Percentiles rank a stretch among this genome's conserved stretches.
These are phyloP conservation scores for Quercus ilex DNA, from an alignment of 306 rosid genomes.

Conservation along the genomic window DNA sequence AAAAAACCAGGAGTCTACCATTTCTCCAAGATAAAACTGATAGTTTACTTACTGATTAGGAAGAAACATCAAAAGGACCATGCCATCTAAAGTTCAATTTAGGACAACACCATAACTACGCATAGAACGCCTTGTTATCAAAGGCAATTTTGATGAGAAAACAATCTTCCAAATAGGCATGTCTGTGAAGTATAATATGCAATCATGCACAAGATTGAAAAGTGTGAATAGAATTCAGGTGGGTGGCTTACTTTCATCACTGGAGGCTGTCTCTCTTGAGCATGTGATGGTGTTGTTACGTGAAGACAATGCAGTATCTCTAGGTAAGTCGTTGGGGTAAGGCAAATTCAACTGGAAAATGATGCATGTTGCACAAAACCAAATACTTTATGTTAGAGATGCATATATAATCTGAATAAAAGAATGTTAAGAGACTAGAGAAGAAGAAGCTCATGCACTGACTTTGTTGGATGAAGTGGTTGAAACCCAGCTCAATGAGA, in stretches of 20 bases:
- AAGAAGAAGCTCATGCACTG: not conserved
- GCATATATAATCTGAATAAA: slow-evolving; percentile 3
- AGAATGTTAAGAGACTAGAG: not conserved
- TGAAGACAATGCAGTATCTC: slow-evolving; percentile 38
- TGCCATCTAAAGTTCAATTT: not conserved
- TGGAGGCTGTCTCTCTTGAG: slow-evolving; percentile 41
- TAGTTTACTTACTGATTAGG: not conserved
- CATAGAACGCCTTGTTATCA: not conserved
- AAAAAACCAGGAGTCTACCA: not conserved
- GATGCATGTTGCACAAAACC: slow-evolving; percentile 6
- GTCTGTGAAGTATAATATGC: not conserved
- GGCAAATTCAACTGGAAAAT: slow-evolving; percentile 47
- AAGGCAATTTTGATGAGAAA: not conserved
- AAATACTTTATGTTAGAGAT: not conserved
- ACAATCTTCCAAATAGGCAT: not conserved
- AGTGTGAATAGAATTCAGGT: slow-evolving; percentile 8
- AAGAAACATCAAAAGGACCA: not conserved
- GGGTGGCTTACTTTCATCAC: slow-evolving; percentile 46
- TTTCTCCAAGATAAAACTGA: not conserved
- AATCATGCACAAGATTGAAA: not conserved
- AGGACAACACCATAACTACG: not conserved
- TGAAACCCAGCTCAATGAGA: slow-evolving; percentile 56
- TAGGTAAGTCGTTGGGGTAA: slow-evolving; percentile 40
- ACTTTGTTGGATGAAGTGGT: slow-evolving; percentile 61
- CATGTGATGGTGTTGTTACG: slow-evolving; percentile 32